Base-by-base conservation (phyloP, 176 grass and related monocot species). In the Musa acuminata region DNA sequence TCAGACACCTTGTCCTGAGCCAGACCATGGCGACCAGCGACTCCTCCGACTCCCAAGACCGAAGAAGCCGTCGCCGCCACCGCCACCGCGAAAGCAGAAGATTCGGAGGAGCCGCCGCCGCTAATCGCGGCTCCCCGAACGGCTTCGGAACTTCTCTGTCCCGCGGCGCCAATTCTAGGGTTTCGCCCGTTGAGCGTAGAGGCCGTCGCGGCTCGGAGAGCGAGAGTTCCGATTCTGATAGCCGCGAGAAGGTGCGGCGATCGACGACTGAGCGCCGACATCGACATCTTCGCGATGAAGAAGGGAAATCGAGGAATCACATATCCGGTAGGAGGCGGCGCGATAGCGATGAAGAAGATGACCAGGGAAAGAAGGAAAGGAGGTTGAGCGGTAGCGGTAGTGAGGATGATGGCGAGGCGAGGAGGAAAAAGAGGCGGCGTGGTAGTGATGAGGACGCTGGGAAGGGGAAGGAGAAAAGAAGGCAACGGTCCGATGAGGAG, bases 1-100 rank as follows among this genome's bases (percentile, higher is more conserved):
- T 43, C 35, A 43, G 35, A 5, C 35, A 6, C 57, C 16, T 60
- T 19, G 17, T 65, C 23, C 22, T 9, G 9, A 25, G 66, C 66
- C 22, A 66, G 21, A 11, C 63, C 11, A 69, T 70, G 67, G 1
- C 67, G 26, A 2, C 64, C 64, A 35, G 64, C 13, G 69, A 49
- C 2, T 76, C 59, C n/a, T 58, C 55, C 59, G 59, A 77, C 13
- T 77, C 75, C 49, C 17, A 52, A n/a, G 60, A 17, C 58, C 72
- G 13, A 1, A 25, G 23, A 3, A 16, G 74, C 48, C 21, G 49
- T 20, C 29, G 35, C 57, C 57, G 20, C 20, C 19, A 24, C 24
- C 24, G 24, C 24, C 24, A 63, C 11, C n/a, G 48, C 20, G 21
- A 26, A 21, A 24, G 11, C 16, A 50, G 58, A 76, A 76, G 74